Base-by-base conservation (phyloP, 257 asterid genomes). In the Penstemon newberryi region DNA sequence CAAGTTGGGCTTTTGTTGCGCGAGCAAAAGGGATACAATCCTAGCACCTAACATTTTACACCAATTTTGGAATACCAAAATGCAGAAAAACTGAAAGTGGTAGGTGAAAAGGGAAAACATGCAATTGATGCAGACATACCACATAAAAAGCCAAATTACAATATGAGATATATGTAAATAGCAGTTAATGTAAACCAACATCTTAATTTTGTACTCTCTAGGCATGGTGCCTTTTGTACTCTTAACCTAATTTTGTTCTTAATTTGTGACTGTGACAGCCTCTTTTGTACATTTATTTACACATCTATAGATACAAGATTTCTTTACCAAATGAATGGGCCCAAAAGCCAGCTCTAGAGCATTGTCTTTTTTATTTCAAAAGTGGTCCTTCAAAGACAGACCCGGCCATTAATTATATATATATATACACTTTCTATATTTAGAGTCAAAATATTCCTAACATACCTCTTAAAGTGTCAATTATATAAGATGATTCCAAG, bases 111-210 rank as follows among this genome's bases (percentile, higher is more conserved):
- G 66, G 42, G 5, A 55, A 15, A 66, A 62, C 81, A 75, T 56
- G 33, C 33, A 25, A 25, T 25, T 72, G 72, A 74, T 51, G 54
- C 71, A 67, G 74, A 82, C 86, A 76, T 65, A 18, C 80, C 71
- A 55, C 78, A 66, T 65, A 75, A 63, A 25, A 25, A 25, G 69
- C 40, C 73, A 74, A 76, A 57, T 62, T 62, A 52, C 40, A 70
- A 40, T 25, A 42, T 1, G 33, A 25, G 33, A 25, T 25, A 25
- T 25, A 25, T 25, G 2, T 1, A 25, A 1, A 25, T 25, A 25
- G 33, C 33, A 25, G 33, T 25, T 25, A 25, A 1, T 25, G 33
- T 0, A 25, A 25, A 25, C 33, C 33, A 25, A 2, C 33, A 25
- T 25, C 33, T 25, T 25, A 25, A 25, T 25, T 25, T 25, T 25